Conservation (phyloP, 176 grass and related monocot genomes). For the Avena atlantica region DNA sequence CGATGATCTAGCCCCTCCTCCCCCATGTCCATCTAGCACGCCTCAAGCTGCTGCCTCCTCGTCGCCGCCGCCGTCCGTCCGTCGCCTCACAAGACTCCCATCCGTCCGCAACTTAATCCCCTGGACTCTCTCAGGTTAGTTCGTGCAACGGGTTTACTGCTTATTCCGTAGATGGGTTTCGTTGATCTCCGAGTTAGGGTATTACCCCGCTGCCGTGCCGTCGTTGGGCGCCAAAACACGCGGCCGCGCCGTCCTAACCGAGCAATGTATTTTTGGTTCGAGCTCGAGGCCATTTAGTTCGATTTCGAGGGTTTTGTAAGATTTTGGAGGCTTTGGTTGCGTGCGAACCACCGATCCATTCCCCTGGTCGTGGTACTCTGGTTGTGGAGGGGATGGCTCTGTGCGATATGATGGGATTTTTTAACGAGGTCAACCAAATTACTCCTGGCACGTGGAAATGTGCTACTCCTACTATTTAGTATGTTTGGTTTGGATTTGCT, state of each 20-base stretch:
- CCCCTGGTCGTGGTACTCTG: not conserved
- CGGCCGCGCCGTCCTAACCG: not conserved
- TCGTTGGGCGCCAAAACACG: not conserved
- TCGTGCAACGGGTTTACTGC: not conserved
- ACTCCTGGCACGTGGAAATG: not conserved
- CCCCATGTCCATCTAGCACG: not conserved
- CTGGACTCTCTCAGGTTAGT: not conserved
- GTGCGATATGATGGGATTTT: not conserved
- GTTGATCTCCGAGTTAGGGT: not conserved
- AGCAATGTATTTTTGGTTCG: not conserved
- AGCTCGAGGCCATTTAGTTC: not conserved
- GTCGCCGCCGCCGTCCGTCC: not conserved
- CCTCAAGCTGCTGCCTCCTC: not conserved
- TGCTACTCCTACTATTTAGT: not conserved
- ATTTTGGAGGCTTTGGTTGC: not conserved
- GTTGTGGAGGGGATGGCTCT: not conserved
- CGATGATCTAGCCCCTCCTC: constrained; percentile 16
- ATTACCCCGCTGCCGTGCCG: not conserved
- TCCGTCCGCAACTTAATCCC: not conserved
- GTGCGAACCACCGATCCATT: not conserved
- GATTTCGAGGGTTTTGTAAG: not conserved
- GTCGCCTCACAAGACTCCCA: not conserved
- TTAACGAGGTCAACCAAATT: not conserved
- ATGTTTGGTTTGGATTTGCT: constrained; percentile 13
- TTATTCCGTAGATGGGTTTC: not conserved